phyloP scores from a whole-genome alignment of 176 grass and related monocot species.

The Hyparrhenia diplandra region DNA sequence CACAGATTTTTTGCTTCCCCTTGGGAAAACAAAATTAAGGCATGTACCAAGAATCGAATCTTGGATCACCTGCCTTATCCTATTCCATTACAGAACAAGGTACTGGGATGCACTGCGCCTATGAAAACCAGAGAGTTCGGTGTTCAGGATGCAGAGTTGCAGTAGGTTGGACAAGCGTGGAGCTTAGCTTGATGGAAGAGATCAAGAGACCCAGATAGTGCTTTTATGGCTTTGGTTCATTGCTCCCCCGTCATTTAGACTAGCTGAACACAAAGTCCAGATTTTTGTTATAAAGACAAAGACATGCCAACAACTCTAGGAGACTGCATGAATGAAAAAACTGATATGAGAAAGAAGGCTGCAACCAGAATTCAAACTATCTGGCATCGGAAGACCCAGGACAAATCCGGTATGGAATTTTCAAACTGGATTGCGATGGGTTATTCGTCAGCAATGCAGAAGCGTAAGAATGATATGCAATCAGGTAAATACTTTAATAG shows the following conservation, averaged over 20 bases:
- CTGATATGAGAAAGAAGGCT: too few relatives aligned
- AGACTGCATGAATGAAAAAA: neutral
- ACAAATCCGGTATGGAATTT: neutral
- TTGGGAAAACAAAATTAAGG: neutral
- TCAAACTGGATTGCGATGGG: too few relatives aligned
- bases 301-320: neutral
- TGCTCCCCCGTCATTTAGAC: neutral
- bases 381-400: neutral
- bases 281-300: neutral
- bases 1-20: too few relatives aligned
- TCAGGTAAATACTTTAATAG: too few relatives aligned
- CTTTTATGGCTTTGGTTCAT: too few relatives aligned
- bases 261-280: neutral
- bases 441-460: too few relatives aligned
- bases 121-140: neutral
- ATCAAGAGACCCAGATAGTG: too few relatives aligned
- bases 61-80: neutral
- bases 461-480: too few relatives aligned
- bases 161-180: neutral
- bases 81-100: neutral
- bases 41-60: neutral
- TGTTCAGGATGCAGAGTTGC: neutral
- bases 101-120: neutral
- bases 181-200: neutral
- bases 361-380: neutral